Base-by-base conservation (phyloP, 2,329 filamentous ascomycete genomes). In the Madurella fahalii region DNA sequence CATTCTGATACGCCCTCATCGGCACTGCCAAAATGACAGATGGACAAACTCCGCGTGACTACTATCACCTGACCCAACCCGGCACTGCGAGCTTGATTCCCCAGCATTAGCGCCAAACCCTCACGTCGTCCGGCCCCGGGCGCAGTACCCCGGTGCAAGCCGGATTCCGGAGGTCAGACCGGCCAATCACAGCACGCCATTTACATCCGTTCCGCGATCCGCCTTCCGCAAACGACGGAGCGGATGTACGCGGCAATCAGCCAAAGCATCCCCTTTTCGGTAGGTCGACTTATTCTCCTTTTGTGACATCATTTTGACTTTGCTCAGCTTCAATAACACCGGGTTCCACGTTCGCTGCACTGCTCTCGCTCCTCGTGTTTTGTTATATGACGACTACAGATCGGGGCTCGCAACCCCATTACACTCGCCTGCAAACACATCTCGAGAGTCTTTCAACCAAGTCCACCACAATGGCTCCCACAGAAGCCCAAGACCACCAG, bases 191-290 rank as follows among this genome's bases (percentile, higher is more conserved):
- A 57, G 11, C 2, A 11, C 30, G 20, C 12, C 2, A 41, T 54
- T 56, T 47, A 54, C 55, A 58, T 62, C 60, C 60, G 60, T 56
- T 61, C 61, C 61, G 59, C 17, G 30, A 56, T 63, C 61, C 61
- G 61, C 44, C 56, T 55, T 61, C 60, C 60, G 60, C 34, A 37
- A 11, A 4, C 16, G 39, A 17, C 43, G 56, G 44, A 47, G 41
- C 52, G 52, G 51, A 32, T 45, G 41, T 16, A 7, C 5, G 16
- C 47, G 52, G 56, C 52, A 25, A 18, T 5, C 13, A 42, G 31
- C 40, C 41, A 25, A 42, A n/a, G 32, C 37, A 31, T 12, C 49
- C 43, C 47, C 17, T 42, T 48, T 47, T 8, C n/a, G 49, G 52
- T n/a, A 48, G 31, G 46, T 12, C 40, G 43, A 55, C 52, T 54